Evolutionary conservation across 2,329 filamentous ascomycete genomes (phyloP), one percentile per base, ranked within the genome.

Genomic region (Fusarium scirpi): DNA sequence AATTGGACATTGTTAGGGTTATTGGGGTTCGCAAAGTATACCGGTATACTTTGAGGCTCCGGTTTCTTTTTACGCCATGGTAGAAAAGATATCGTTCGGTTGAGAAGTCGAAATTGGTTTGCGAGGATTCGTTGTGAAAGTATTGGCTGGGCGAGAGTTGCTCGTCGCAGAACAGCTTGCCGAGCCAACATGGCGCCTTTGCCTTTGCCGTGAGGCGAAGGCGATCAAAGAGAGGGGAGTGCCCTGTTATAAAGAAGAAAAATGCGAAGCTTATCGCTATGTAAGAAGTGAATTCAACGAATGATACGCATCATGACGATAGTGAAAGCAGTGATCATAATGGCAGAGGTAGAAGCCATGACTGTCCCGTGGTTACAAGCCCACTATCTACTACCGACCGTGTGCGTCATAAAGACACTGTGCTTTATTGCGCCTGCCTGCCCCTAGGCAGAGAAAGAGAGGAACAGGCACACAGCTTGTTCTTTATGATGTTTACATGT

Each of bases 41-140:
- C 75, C 0, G 80, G 79, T 1, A 80, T 47, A n/a, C 5, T 24
- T 27, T 43, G 24, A 8, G 49, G 32, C 20, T 73, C 67, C 4
- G 70, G 53, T 30, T 65, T 55, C 44, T 61, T 74, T 60, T 69
- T 73, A 52, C 76, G 75, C 73, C 79, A 81, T 41, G 80, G 79
- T 13, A 80, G 65, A 24, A 81, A 70, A 0, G 79, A 81, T 38
- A 81, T 72, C 55, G 73, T 73, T 53, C 79, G 74, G 20, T 49
- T 34, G 4, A 70, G 55, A 22, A 71, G 65, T 52, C 69, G 69
- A 25, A 70, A 48, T 30, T 70, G 75, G 49, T 66, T 74, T 47
- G 57, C 54, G 47, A 75, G 25, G 40, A 72, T 47, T 65, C 72
- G 72, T 45, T 70, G 10, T 5, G 10, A 27, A 10, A 11, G 27